A percentile compares a stretch with the other conserved stretches of the same genome.
These are phyloP conservation scores for Psidium guajava DNA, from an alignment of 345 rosid genomes.

Conservation along the genomic window DNA sequence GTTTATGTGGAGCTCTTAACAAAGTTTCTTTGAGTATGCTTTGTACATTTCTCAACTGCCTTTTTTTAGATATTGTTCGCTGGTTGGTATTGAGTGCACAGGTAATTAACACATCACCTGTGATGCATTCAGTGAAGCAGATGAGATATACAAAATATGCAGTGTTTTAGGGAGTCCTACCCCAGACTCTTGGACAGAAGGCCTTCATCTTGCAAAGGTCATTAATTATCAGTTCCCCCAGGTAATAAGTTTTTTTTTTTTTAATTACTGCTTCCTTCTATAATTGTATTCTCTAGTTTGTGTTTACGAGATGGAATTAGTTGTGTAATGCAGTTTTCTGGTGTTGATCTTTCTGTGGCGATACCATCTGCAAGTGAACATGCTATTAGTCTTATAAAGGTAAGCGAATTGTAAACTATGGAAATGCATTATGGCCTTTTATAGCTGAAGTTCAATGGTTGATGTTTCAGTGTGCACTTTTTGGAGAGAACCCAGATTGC, in stretches of 20 bases:
- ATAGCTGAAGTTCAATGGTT: neutral
- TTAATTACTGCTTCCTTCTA: neutral
- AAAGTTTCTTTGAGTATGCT: neutral
- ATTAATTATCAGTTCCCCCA: constrained; percentile 77
- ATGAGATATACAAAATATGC: constrained; percentile 94
- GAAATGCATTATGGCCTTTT: neutral
- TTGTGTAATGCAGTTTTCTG: constrained; percentile 30
- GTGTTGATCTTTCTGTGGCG: constrained; percentile 37
- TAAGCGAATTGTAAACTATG: constrained; percentile 7
- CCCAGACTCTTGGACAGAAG: constrained; percentile 67
- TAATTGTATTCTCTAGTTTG: neutral
- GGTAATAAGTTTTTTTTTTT: constrained; percentile 20
- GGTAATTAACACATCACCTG: neutral
- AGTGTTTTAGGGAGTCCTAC: constrained; percentile 80
- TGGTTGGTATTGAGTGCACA: neutral
- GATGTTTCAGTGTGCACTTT: neutral
- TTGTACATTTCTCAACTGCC: neutral
- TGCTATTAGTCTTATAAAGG: constrained; percentile 59
- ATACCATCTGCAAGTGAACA: constrained; percentile 62
- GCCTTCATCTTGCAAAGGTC: constrained; percentile 71
- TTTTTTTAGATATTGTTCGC: neutral
- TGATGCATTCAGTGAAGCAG: constrained; percentile 67
- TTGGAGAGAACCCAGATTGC: neutral
- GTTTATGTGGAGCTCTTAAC: neutral
- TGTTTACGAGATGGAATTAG: neutral